Percentiles rank a stretch among this genome's conserved stretches.
Conservation (phyloP, 495 filamentous ascomycete species). For the Hypoxylon intermedium region DNA sequence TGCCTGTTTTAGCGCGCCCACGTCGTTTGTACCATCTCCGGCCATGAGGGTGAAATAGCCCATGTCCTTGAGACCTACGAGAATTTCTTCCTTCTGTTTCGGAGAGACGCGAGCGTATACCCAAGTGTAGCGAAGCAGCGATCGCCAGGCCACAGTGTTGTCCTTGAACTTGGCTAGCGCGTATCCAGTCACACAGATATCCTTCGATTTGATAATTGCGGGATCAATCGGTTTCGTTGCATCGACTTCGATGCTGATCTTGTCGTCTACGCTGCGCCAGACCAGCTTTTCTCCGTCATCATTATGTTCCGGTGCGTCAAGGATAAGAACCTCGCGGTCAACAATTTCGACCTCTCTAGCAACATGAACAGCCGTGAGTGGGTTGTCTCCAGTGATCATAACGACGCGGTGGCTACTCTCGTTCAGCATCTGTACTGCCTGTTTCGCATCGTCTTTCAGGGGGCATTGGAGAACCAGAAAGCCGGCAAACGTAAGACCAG, state of each 20-base stretch:
- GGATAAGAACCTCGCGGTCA: slow-evolving; percentile 90
- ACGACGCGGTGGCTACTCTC: slow-evolving; percentile 98
- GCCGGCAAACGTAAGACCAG: slow-evolving; percentile 83
- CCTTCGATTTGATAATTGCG: slow-evolving; percentile 83
- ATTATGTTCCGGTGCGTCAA: slow-evolving; percentile 93
- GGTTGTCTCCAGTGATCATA: slow-evolving; percentile 99
- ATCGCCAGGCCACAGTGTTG: slow-evolving; percentile 69
- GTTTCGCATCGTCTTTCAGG: slow-evolving; percentile 94
- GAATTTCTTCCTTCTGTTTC: slow-evolving; percentile 98
- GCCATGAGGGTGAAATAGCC: slow-evolving; percentile 99
- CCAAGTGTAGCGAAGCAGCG: slow-evolving; percentile 88
- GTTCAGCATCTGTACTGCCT: slow-evolving; percentile 94
- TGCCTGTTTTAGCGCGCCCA: slow-evolving; percentile 96
- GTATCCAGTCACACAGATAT: slow-evolving; percentile 96
- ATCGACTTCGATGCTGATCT: slow-evolving; percentile 84
- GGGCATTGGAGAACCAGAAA: slow-evolving; percentile 96
- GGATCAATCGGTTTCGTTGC: slow-evolving; percentile 80
- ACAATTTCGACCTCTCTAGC: slow-evolving; percentile 97
- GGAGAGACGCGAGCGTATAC: slow-evolving; percentile 98
- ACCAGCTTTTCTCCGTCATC: slow-evolving; percentile 81
- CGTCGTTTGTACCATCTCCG: slow-evolving; percentile 98
- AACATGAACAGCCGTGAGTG: slow-evolving; percentile 94
- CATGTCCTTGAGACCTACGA: slow-evolving; percentile 91
- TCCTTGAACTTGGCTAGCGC: slow-evolving; percentile 88
- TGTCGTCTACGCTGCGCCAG: slow-evolving; percentile 96